phyloP scores from a whole-genome alignment of 2,329 filamentous ascomycete species.

The Fusarium algeriense region DNA sequence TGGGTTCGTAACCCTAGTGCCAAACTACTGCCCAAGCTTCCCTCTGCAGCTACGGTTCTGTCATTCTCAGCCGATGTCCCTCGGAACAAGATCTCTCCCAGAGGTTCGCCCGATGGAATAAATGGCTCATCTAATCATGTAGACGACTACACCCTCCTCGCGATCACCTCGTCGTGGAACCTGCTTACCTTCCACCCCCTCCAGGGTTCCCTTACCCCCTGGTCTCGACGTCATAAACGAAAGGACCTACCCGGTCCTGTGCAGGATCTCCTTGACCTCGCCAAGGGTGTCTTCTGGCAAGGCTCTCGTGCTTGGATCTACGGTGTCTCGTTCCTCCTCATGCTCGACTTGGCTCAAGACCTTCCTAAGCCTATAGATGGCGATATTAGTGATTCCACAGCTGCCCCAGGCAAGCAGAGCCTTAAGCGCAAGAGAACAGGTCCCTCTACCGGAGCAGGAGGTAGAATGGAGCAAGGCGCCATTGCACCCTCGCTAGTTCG shows the following conservation, averaged over 20 bases:
- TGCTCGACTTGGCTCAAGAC: slow-evolving; percentile 87
- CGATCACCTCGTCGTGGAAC: slow-evolving; percentile 68
- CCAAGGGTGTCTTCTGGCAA: slow-evolving; percentile 89
- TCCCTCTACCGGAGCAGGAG: slow-evolving; percentile 64
- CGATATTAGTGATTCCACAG: slow-evolving; percentile 47
- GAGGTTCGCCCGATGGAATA: slow-evolving; percentile 41
- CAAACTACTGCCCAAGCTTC: slow-evolving; percentile 76
- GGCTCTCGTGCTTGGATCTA: slow-evolving; percentile 85
- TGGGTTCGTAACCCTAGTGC: slow-evolving; percentile 83
- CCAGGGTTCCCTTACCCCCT: slow-evolving; percentile 82
- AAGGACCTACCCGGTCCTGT: slow-evolving; percentile 80
- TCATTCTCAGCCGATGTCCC: slow-evolving; percentile 72
- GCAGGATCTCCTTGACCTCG: slow-evolving; percentile 79
- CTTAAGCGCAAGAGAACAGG: slow-evolving; percentile 68
- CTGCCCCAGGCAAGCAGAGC: slow-evolving; percentile 45
- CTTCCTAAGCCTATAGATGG: slow-evolving; percentile 57
- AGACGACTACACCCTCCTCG: slow-evolving; percentile 66
- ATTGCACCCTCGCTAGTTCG: slow-evolving; percentile 60
- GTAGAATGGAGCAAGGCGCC: slow-evolving; percentile 62
- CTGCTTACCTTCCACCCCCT: slow-evolving; percentile 84
- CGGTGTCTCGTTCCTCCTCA: slow-evolving; percentile 86
- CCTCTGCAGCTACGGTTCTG: slow-evolving; percentile 73
- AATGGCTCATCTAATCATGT: slow-evolving; percentile 45
- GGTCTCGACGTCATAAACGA: slow-evolving; percentile 87
- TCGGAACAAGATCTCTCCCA: slow-evolving; percentile 41